Base-by-base conservation (phyloP, 2,329 filamentous ascomycete genomes). In the Xylariales sp. region DNA sequence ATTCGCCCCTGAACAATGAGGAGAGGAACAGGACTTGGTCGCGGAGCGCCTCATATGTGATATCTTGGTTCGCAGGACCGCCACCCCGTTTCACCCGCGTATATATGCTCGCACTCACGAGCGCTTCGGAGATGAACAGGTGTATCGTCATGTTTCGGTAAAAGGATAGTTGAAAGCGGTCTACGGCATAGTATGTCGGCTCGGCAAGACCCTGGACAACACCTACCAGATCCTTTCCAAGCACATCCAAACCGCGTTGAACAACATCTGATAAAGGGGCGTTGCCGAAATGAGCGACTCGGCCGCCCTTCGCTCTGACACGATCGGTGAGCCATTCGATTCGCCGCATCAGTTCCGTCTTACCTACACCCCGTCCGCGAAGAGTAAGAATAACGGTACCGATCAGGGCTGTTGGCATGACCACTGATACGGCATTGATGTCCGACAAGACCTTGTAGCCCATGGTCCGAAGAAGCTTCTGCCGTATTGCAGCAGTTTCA, bases 71-170 rank as follows among this genome's bases (percentile, higher is more conserved):
- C 4, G 82, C 73, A 0, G 87, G 85, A 0, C 86, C 88, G n/a
- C 91, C 91, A 12, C 93, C 93, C 47, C 82, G 81, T 63, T 98
- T 98, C 41, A 97, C 86, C 32, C 80, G 79, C 0, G 83, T 93
- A 62, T 98, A 98, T 73, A 98, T 83, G 20, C 86, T 86, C 4
- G 84, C 88, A 46, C 88, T 93, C 16, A 97, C 88, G 4, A 98
- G 72, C 0, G 91, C 86, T 60, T 97, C 90, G 2, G 88, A 85
- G 43, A 98, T 93, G 62, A 98, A 98, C 4, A 98, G 76, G 59
- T 98, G 93, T 47, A 98, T 98, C 0, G 91, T 96, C 93, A 97
- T 97, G 64, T 98, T 98, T 39, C 93, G 84, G 66, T 98, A 98
- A 64, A 98, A 98, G 0, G 89, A 95, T 8, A 98, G 76, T 59